Evolutionary conservation across 164 flowering plant genomes (phyloP).

Genomic region (Saururus chinensis): DNA sequence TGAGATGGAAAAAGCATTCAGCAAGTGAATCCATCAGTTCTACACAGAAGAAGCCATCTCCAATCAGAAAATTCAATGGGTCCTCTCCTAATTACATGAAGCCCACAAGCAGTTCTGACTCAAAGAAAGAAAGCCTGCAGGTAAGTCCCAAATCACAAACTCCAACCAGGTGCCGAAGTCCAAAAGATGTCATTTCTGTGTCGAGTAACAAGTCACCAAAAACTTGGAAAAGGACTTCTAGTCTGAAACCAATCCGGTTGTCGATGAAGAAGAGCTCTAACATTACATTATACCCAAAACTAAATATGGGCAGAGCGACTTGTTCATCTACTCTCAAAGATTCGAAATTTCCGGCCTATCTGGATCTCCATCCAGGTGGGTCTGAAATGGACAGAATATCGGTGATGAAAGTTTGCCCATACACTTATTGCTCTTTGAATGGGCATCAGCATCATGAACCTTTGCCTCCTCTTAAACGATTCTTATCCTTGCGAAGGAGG

Average conservation of each 20-base stretch:
- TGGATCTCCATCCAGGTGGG: constrained; percentile 23
- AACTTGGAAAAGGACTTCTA: constrained; percentile 6
- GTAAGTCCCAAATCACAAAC: constrained; percentile 30
- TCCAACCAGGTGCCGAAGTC: constrained; percentile 4
- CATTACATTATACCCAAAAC: constrained; percentile 9
- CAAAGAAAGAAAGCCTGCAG: constrained; percentile 24
- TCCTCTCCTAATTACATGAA: constrained; percentile 36
- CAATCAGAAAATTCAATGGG: constrained; percentile 6
- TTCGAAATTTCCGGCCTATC: constrained; percentile 33
- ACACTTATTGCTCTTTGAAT: constrained; percentile 74
- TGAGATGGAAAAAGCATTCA: background rate
- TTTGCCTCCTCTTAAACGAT: constrained; percentile 46
- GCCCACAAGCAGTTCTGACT: constrained; percentile 36
- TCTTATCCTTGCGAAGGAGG: constrained; percentile 39
- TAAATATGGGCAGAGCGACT: constrained; percentile 36
- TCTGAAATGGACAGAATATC: constrained; percentile 31
- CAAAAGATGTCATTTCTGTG: constrained; percentile 9
- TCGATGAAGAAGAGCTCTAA: constrained; percentile 24
- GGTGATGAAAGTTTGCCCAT: constrained; percentile 52
- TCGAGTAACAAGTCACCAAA: constrained; percentile 4
- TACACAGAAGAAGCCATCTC: constrained; percentile 8
- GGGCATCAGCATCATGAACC: constrained; percentile 39
- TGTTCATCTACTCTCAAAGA: constrained; percentile 72
- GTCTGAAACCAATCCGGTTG: constrained; percentile 26
- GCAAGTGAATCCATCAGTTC: background rate